Percentiles rank a stretch among this genome's conserved stretches.
Conservation (phyloP, 208 protist genomes). For the Crithidia fasciculata region DNA sequence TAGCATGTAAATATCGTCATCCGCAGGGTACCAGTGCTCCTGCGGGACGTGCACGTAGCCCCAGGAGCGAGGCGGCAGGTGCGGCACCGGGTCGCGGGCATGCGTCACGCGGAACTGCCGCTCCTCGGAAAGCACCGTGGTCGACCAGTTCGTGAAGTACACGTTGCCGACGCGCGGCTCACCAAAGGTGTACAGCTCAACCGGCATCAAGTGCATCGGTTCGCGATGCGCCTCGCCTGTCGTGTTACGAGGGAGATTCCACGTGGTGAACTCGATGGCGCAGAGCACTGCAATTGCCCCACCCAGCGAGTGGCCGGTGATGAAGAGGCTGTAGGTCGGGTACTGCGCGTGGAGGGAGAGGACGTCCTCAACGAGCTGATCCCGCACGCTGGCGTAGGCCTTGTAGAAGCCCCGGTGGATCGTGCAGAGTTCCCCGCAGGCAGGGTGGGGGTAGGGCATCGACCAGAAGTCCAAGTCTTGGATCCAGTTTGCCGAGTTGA, state of each 20-base stretch:
- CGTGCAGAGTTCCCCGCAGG: slow-evolving; percentile 27
- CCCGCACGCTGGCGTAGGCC: slow-evolving; percentile 44
- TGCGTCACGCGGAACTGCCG: slow-evolving; percentile 61
- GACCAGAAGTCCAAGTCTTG: slow-evolving; percentile 51
- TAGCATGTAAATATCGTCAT: slow-evolving; percentile 20
- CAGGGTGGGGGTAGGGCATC: slow-evolving; percentile 38
- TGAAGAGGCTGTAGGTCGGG: slow-evolving; percentile 44
- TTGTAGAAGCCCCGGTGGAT: slow-evolving; percentile 70
- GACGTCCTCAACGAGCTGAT: slow-evolving; percentile 37
- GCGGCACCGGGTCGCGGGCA: slow-evolving; percentile 55
- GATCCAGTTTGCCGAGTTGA: slow-evolving; percentile 73
- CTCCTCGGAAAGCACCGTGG: slow-evolving; percentile 22
- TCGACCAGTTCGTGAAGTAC: slow-evolving; percentile 47
- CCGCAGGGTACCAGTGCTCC: slow-evolving; percentile 56
- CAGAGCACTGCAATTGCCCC: slow-evolving; percentile 64
- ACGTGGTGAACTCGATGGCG: slow-evolving; percentile 42
- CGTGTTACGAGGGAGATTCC: neutral
- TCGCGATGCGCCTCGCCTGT: neutral
- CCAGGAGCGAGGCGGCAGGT: slow-evolving; percentile 46
- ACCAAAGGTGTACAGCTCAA: slow-evolving; percentile 80
- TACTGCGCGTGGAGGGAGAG: slow-evolving; percentile 32
- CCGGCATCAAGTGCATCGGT: slow-evolving; percentile 13
- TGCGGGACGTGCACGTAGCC: slow-evolving; percentile 55
- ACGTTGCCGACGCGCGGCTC: slow-evolving; percentile 70
- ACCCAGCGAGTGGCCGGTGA: slow-evolving; percentile 83